Conservation (phyloP, 768 basidiomycete species). For the Trametes sanguinea region DNA sequence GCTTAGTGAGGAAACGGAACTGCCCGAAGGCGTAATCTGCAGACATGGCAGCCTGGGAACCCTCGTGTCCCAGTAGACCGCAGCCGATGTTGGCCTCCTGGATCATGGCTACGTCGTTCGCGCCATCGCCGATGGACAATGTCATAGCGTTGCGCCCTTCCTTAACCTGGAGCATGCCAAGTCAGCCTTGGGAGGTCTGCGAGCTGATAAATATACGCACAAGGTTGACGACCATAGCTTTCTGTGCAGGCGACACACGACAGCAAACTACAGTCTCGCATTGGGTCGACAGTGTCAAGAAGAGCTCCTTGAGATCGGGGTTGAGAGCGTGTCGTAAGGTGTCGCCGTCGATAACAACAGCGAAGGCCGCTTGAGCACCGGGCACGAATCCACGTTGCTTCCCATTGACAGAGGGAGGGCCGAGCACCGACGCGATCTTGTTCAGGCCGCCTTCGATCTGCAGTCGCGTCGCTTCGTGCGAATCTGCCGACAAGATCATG, state of each 20-base stretch:
- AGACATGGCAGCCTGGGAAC: slow-evolving; percentile 98
- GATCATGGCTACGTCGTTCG: slow-evolving; percentile 99
- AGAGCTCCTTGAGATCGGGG: slow-evolving; percentile 76
- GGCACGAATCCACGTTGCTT: slow-evolving; percentile 65
- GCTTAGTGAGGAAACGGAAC: slow-evolving; percentile 89
- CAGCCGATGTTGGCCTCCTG: slow-evolving; percentile 99
- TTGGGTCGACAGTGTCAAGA: slow-evolving; percentile 91
- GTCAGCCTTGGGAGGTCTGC: not conserved
- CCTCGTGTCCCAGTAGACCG: slow-evolving; percentile 90
- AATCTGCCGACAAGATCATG: slow-evolving; percentile 93
- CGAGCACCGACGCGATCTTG: slow-evolving; percentile 87
- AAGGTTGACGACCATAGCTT: slow-evolving; percentile 93
- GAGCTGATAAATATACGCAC: slow-evolving; percentile 43
- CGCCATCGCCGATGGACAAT: slow-evolving; percentile 93
- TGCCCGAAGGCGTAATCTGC: slow-evolving; percentile 99
- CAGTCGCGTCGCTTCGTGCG: slow-evolving; percentile 67
- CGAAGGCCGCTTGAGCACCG: slow-evolving; percentile 75
- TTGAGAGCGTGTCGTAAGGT: slow-evolving; percentile 82
- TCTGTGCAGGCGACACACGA: slow-evolving; percentile 96
- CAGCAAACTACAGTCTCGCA: slow-evolving; percentile 99
- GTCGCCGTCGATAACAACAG: slow-evolving; percentile 96
- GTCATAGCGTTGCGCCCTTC: slow-evolving; percentile 97
- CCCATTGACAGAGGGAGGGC: slow-evolving; percentile 67
- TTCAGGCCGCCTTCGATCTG: slow-evolving; percentile 93
- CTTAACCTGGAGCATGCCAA: slow-evolving; percentile 63